Evolutionary conservation across 2,329 filamentous ascomycete genomes (phyloP).

Genomic region (Fusarium sp.): DNA sequence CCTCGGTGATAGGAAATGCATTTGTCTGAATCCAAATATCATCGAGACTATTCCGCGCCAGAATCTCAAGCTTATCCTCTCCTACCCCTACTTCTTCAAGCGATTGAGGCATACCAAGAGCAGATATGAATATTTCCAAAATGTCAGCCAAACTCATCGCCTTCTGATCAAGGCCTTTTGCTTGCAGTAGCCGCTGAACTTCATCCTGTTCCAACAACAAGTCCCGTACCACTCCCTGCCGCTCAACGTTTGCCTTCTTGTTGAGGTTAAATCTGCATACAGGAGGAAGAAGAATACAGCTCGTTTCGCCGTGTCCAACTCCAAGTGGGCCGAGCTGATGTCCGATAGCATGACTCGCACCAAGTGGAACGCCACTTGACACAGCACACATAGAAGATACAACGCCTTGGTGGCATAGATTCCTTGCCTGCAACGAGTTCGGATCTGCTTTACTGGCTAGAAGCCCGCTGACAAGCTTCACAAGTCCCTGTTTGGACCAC

Average conservation of each 20-base stretch:
- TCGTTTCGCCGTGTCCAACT: slow-evolving; percentile 70
- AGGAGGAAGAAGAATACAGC: slow-evolving; percentile 60
- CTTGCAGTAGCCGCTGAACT: neutral
- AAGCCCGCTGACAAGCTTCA: slow-evolving; percentile 4
- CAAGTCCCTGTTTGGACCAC: slow-evolving; percentile 9
- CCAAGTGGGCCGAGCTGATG: slow-evolving; percentile 67
- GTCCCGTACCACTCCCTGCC: slow-evolving; percentile 35
- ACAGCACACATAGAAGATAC: slow-evolving; percentile 64
- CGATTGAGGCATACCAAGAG: slow-evolving; percentile 66
- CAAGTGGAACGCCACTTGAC: slow-evolving; percentile 57
- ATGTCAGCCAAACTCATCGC: slow-evolving; percentile 62
- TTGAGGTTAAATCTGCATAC: slow-evolving; percentile 66
- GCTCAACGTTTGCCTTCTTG: slow-evolving; percentile 47
- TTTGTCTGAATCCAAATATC: slow-evolving; percentile 65
- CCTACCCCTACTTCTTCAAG: slow-evolving; percentile 64
- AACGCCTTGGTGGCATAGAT: slow-evolving; percentile 63
- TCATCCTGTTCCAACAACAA: slow-evolving; percentile 27
- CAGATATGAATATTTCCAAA: slow-evolving; percentile 63
- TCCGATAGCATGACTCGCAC: slow-evolving; percentile 64
- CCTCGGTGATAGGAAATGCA: slow-evolving; percentile 60
- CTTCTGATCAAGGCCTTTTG: neutral
- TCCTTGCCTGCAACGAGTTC: slow-evolving; percentile 56
- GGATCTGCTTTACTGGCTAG: slow-evolving; percentile 31
- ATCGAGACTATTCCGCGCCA: slow-evolving; percentile 63
- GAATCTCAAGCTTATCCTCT: slow-evolving; percentile 58